phyloP scores from a whole-genome alignment of 1,284 basidiomycete genomes.

The Cryptococcus sp. region DNA sequence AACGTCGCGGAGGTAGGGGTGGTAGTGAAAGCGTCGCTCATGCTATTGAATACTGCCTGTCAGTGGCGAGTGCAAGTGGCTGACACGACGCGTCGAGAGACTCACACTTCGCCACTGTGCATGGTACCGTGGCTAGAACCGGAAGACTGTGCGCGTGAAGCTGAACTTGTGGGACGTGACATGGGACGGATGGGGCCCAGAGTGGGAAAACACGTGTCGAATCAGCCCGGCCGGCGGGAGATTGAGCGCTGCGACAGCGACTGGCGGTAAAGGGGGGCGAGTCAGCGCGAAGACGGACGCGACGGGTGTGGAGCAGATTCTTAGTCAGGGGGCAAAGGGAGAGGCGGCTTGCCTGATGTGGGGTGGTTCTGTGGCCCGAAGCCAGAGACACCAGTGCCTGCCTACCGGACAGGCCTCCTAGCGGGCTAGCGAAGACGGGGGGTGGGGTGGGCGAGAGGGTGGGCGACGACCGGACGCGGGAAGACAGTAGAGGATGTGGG shows the following conservation, averaged over 20 bases:
- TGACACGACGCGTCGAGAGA: background rate
- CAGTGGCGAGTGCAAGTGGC: background rate
- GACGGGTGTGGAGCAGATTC: background rate
- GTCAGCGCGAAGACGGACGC: background rate
- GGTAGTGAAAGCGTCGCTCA: constrained; percentile 15
- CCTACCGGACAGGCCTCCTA: no score
- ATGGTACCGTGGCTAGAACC: constrained; percentile 10
- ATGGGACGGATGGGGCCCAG: background rate
- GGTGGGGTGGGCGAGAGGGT: no score
- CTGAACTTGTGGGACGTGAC: constrained; percentile 17
- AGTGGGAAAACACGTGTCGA: background rate
- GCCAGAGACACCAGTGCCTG: no score
- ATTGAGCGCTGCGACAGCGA: background rate
- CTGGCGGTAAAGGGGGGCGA: background rate
- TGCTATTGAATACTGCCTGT: constrained; percentile 1
- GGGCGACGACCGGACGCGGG: no score
- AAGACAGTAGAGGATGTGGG: no score
- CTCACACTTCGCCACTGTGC: constrained; percentile 13
- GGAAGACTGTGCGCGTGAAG: constrained; percentile 7
- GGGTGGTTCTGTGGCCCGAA: no score
- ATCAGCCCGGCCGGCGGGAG: constrained; percentile 12
- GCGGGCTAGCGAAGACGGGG: no score
- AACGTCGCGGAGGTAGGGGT: constrained; percentile 13
- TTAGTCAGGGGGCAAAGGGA: no score
- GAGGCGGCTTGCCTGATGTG: no score